Percentiles rank a stretch among this genome's conserved stretches.
phyloP scores from a whole-genome alignment of 169 alveolate species.

The Amoebophrya sp. region DNA sequence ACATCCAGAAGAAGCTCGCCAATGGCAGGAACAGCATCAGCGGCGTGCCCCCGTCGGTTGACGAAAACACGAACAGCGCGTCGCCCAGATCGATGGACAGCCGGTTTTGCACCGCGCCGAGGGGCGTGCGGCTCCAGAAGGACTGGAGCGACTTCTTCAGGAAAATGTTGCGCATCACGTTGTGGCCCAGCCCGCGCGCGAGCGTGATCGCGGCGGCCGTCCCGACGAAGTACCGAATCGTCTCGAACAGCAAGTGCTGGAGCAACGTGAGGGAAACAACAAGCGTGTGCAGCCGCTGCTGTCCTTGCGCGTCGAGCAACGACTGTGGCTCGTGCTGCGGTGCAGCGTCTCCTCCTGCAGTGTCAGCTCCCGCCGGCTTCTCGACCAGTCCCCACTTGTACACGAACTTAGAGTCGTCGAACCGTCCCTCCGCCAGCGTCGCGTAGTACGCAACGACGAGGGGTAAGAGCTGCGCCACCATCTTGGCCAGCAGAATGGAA shows the following conservation, averaged over 20 bases:
- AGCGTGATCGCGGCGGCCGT: not conserved
- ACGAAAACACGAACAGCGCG: not conserved
- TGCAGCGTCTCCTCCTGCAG: not conserved
- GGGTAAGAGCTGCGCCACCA: not conserved
- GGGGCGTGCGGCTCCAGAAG: not conserved
- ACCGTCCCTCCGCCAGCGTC: not conserved
- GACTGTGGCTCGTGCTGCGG: too few relatives aligned
- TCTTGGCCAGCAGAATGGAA: not conserved
- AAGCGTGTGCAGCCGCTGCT: not conserved
- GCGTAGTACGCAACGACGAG: not conserved
- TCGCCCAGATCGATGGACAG: not conserved
- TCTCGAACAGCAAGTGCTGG: not conserved
- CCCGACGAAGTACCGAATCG: not conserved
- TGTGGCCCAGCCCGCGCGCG: not conserved
- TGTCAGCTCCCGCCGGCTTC: not conserved
- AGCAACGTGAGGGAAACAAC: not conserved
- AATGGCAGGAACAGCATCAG: not conserved
- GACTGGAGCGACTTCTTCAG: not conserved
- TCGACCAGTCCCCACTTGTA: not conserved
- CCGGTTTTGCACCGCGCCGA: not conserved
- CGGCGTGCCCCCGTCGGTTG: not conserved
- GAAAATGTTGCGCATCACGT: not conserved
- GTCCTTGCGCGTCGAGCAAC: not conserved
- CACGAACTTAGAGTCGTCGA: not conserved
- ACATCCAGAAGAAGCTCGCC: not conserved